Conservation (phyloP, 2,329 filamentous ascomycete genomes). For the Graphilbum ipis-grandicollis region DNA sequence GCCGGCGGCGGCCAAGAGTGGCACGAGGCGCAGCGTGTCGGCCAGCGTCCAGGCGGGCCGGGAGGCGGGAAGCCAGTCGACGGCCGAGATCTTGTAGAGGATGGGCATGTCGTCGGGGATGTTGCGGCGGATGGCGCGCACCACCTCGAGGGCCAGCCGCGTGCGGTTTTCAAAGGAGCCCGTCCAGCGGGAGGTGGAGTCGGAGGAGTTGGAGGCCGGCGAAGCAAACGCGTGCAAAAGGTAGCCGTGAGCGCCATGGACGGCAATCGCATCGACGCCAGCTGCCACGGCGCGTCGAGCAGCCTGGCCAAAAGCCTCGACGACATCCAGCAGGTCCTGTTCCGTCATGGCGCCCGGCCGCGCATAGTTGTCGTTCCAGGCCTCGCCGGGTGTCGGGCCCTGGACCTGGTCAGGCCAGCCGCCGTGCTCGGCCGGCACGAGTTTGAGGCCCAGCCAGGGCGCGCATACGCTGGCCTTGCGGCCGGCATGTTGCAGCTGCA, state of each 20-base stretch:
- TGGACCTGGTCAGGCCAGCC: slow-evolving; percentile 25
- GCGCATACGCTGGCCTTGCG: slow-evolving; percentile 33
- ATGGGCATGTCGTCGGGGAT: slow-evolving; percentile 54
- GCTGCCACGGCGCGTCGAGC: slow-evolving; percentile 38
- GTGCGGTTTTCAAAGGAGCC: slow-evolving; percentile 55
- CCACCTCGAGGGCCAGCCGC: slow-evolving; percentile 48
- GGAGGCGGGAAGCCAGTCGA: slow-evolving; percentile 55
- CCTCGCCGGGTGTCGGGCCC: slow-evolving; percentile 14
- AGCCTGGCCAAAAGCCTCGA: slow-evolving; percentile 37
- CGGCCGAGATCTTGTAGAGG: slow-evolving; percentile 52
- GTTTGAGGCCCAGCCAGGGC: slow-evolving; percentile 34
- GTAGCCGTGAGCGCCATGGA: slow-evolving; percentile 68
- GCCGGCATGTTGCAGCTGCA: slow-evolving; percentile 56
- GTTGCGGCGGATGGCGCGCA: slow-evolving; percentile 39
- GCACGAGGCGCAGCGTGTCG: slow-evolving; percentile 45
- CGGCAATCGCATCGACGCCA: slow-evolving; percentile 51
- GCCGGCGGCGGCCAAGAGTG: slow-evolving; percentile 43
- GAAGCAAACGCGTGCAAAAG: slow-evolving; percentile 53
- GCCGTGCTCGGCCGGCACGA: slow-evolving; percentile 24
- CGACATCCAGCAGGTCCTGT: slow-evolving; percentile 45
- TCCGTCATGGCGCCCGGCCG: slow-evolving; percentile 42
- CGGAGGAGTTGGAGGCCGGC: slow-evolving; percentile 44
- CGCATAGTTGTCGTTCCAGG: slow-evolving; percentile 4
- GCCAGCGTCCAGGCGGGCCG: slow-evolving; percentile 43
- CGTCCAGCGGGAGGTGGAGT: slow-evolving; percentile 47